Evolutionary conservation across 495 filamentous ascomycete species (phyloP).

Genomic region (Choiromyces venosus): DNA sequence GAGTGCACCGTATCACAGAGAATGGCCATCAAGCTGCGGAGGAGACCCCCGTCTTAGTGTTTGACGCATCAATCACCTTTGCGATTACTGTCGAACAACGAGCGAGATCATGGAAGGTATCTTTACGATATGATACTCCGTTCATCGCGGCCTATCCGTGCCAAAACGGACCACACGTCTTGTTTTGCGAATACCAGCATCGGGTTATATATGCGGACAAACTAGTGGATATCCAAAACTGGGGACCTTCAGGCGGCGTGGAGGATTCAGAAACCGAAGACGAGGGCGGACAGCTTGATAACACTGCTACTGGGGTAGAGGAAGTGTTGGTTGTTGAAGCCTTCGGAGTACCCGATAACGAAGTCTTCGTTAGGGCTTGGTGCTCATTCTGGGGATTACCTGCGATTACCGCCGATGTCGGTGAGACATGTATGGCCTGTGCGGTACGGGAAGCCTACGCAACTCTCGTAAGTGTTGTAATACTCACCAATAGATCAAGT

Average conservation of each 20-base stretch:
- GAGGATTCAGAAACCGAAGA: conserved; percentile 24
- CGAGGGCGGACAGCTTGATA: conserved; percentile 24
- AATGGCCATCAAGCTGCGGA: conserved; percentile 40
- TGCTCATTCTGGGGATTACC: conserved; percentile 63
- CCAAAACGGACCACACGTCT: conserved; percentile 60
- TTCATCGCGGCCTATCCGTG: conserved; percentile 65
- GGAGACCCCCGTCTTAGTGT: conserved; percentile 44
- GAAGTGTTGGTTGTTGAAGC: conserved; percentile 64
- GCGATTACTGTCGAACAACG: conserved; percentile 54
- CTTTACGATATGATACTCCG: conserved; percentile 58
- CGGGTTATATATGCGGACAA: conserved; percentile 53
- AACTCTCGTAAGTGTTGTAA: conserved; percentile 62
- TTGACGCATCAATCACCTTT: conserved; percentile 62
- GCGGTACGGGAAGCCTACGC: conserved; percentile 67
- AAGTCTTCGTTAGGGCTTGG: conserved; percentile 68
- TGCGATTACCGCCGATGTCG: conserved; percentile 60
- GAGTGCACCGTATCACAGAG: conserved; percentile 28
- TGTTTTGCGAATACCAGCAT: conserved; percentile 64
- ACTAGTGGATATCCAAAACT: conserved; percentile 57
- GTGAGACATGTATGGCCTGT: conserved; percentile 65
- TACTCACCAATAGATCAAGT: conserved; percentile 53
- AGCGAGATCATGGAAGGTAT: conserved; percentile 55
- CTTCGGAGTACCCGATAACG: conserved; percentile 64
- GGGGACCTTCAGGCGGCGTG: conserved; percentile 47
- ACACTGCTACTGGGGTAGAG: conserved; percentile 44